Conservation (phyloP, 345 rosid species). For the Eucalyptus fibrosa region DNA sequence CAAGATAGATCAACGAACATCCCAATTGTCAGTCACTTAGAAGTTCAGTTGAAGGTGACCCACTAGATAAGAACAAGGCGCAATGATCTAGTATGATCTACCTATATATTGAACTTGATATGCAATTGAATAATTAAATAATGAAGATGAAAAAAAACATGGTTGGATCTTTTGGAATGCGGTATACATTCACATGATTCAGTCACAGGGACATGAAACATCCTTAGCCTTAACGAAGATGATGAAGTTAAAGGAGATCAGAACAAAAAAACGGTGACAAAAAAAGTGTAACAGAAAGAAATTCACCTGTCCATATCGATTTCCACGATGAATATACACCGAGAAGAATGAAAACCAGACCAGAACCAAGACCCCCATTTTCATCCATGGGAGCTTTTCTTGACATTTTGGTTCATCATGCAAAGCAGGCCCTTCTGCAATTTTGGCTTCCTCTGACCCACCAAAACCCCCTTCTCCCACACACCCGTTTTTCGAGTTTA, state of each 20-base stretch:
- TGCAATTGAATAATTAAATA: not conserved
- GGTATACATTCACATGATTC: not conserved
- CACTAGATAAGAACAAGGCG: not conserved
- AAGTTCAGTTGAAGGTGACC: not conserved
- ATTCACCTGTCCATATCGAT: constrained; percentile 42
- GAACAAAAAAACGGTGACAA: not conserved
- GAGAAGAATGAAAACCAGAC: constrained; percentile 68
- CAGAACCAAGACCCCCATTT: constrained; percentile 41
- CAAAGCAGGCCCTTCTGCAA: constrained; percentile 30
- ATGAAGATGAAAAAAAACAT: not conserved
- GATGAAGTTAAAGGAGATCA: not conserved
- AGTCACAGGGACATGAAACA: not conserved
- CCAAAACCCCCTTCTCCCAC: not conserved
- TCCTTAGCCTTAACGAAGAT: not conserved
- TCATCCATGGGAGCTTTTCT: constrained; percentile 46
- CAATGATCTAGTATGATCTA: not conserved
- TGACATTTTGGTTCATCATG: not conserved
- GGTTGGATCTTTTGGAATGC: not conserved
- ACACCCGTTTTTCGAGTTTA: not conserved
- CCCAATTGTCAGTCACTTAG: fast-evolving
- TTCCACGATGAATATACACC: constrained; percentile 61
- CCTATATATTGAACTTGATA: not conserved
- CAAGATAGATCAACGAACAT: not conserved
- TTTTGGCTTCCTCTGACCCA: constrained; percentile 13
- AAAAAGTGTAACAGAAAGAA: not conserved